Percentiles rank a stretch among this genome's conserved stretches.
Evolutionary conservation across 192 early-diverging fungal genomes (phyloP).

Genomic region (Gamsiella multidivaricata): DNA sequence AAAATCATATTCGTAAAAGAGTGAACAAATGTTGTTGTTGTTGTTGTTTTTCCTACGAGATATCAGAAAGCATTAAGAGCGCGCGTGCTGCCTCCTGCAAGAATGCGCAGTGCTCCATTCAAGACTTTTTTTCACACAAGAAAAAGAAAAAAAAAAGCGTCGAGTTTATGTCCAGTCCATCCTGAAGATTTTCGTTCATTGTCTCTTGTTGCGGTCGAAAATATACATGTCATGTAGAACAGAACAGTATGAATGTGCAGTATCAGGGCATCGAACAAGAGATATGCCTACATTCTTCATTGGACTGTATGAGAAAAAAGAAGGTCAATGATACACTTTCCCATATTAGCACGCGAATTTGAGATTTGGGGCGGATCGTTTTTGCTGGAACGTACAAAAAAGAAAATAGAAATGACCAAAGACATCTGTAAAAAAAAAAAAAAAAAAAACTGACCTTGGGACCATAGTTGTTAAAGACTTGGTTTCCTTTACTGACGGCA

Average conservation of each 20-base stretch:
- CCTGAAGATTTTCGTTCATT: too few relatives aligned
- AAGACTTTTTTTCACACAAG: too few relatives aligned
- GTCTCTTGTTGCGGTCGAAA: neutral
- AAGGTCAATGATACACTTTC: too few relatives aligned
- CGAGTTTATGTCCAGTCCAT: too few relatives aligned
- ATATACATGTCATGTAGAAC: neutral
- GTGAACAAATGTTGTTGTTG: too few relatives aligned
- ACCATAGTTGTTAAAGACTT: conserved; percentile 77
- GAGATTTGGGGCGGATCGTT: too few relatives aligned
- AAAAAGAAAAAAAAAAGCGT: too few relatives aligned
- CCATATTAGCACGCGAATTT: neutral
- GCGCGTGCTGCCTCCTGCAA: too few relatives aligned
- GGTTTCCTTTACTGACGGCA: conserved; percentile 52
- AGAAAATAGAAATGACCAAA: neutral
- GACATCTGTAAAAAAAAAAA: neutral
- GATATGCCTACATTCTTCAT: conserved; percentile 70
- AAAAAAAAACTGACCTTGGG: conserved; percentile 59
- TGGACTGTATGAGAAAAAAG: conserved; percentile 57
- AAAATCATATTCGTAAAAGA: neutral
- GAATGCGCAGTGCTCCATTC: too few relatives aligned
- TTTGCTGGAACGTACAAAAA: too few relatives aligned
- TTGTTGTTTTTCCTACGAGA: too few relatives aligned
- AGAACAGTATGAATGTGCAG: neutral
- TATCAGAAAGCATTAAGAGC: neutral
- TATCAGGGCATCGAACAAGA: neutral